Evolutionary conservation across 2,329 filamentous ascomycete genomes (phyloP), one percentile per base, ranked within the genome.

Genomic region (Hypoxylon sp.): DNA sequence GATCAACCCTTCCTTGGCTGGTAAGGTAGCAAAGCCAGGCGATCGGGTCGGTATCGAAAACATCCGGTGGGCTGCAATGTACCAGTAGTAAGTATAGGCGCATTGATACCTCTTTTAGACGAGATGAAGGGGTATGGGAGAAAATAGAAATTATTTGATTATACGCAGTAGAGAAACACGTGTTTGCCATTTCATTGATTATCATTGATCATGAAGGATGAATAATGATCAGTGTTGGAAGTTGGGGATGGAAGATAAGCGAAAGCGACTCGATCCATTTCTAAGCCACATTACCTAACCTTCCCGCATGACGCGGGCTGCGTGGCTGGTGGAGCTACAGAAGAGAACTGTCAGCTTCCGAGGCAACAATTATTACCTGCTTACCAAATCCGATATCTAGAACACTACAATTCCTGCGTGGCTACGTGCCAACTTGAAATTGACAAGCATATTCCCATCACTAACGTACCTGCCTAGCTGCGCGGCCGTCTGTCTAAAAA

Each of bases 401-500:
- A 43, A 17, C 4, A 43, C 5, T 41, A 41, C n/a, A 63, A 46
- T 36, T 7, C 25, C 13, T 49, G 19, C 48, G 52, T 51, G 19
- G 19, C 50, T 19, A 17, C 5, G n/a, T 52, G 17, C 21, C 38
- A 46, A 36, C 30, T 13, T 36, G 28, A 58, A 50, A 23, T 32
- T 13, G n/a, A 21, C 21, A 25, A 43, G 25, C 17, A 32, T 46
- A n/a, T 32, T 9, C 28, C 38, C 13, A 48, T 21, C 21, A 17
- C 25, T 3, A 21, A 43, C 17, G 34, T 10, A 41, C 4, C 38
- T 45, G 13, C 36, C 10, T 46, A 23, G 50, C 34, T 23, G 60
- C 55, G 60, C 49, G 38, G 41, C 46, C n/a, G 32, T 60, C 10
- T 23, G 28, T 65, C 66, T 65, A 72, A 75, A 65, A 71, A 76